These are phyloP conservation scores for Chaetoscypha palmicola DNA, from an alignment of 2,329 filamentous ascomycete species.

Conservation along the genomic window DNA sequence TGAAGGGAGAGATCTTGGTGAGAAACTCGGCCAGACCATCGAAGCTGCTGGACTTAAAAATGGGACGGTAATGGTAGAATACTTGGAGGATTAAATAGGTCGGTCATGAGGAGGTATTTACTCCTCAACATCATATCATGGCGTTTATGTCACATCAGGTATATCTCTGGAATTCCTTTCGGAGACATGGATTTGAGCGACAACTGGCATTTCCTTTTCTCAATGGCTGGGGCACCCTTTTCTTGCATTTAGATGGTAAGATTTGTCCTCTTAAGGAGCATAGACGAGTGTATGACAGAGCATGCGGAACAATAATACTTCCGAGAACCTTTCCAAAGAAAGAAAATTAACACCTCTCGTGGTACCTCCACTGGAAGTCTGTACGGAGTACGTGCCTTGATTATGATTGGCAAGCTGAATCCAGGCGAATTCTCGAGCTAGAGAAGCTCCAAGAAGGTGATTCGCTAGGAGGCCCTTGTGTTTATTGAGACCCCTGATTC, in stretches of 20 bases:
- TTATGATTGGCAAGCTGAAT: too few relatives aligned
- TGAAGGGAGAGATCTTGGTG: constrained; percentile 71
- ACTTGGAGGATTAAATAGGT: constrained; percentile 45
- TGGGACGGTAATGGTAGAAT: constrained; percentile 93
- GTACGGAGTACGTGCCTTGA: too few relatives aligned
- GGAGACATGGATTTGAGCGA: neutral
- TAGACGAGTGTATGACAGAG: constrained; percentile 6
- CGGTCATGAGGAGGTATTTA: neutral
- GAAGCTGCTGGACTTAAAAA: constrained; percentile 81
- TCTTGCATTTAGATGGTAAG: constrained; percentile 10
- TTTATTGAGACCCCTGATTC: constrained; percentile 6
- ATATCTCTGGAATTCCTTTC: neutral
- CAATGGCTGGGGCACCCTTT: neutral
- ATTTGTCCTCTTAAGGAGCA: neutral
- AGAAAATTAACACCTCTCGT: too few relatives aligned
- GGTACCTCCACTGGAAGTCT: too few relatives aligned
- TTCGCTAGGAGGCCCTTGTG: neutral
- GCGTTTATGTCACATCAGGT: constrained; percentile 1
- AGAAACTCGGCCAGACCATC: constrained; percentile 65
- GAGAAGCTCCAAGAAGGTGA: too few relatives aligned
- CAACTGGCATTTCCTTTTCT: neutral
- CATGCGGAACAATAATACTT: too few relatives aligned
- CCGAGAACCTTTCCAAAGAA: too few relatives aligned
- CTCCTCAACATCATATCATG: constrained; percentile 1
- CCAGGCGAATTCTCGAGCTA: neutral